Percentiles rank a stretch among this genome's conserved stretches.
Conservation (phyloP, 805 yeast genomes). For the Hanseniaspora mollemarum region DNA sequence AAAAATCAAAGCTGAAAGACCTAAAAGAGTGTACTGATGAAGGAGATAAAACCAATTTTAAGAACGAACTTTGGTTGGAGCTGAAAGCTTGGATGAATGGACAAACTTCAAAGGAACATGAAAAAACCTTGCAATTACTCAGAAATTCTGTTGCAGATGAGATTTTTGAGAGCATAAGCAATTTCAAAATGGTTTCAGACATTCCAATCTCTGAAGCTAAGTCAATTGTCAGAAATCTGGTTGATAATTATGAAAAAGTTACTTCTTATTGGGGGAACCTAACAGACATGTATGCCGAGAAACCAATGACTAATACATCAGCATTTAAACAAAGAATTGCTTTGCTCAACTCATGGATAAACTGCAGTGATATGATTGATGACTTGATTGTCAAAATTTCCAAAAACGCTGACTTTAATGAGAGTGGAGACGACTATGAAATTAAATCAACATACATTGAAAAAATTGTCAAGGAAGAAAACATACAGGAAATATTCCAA, state of each 20-base stretch:
- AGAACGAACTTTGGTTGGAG: constrained; percentile 77
- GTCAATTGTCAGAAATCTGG: neutral
- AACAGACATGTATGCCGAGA: constrained; percentile 66
- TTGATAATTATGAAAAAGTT: constrained; percentile 48
- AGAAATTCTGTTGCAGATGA: constrained; percentile 58
- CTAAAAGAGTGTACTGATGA: constrained; percentile 28
- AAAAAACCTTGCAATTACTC: constrained; percentile 52
- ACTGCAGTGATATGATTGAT: neutral
- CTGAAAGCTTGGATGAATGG: constrained; percentile 72
- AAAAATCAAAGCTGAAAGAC: constrained; percentile 63
- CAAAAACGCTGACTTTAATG: neutral
- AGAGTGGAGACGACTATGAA: constrained; percentile 42
- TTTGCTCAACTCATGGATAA: constrained; percentile 32
- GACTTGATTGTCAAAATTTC: neutral
- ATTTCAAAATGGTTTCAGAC: constrained; percentile 45
- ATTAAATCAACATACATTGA: constrained; percentile 64
- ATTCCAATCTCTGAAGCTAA: constrained; percentile 23
- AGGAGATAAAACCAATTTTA: constrained; percentile 39
- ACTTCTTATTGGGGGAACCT: constrained; percentile 70
- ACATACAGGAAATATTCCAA: constrained; percentile 57
- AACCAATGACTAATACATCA: constrained; percentile 54
- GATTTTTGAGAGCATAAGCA: constrained; percentile 54
- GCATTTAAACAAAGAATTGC: constrained; percentile 58
- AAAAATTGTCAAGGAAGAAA: constrained; percentile 67
- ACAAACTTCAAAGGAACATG: constrained; percentile 68